These are phyloP conservation scores for Mycena olivaceomarginata DNA, from an alignment of 768 basidiomycete species.

Conservation along the genomic window DNA sequence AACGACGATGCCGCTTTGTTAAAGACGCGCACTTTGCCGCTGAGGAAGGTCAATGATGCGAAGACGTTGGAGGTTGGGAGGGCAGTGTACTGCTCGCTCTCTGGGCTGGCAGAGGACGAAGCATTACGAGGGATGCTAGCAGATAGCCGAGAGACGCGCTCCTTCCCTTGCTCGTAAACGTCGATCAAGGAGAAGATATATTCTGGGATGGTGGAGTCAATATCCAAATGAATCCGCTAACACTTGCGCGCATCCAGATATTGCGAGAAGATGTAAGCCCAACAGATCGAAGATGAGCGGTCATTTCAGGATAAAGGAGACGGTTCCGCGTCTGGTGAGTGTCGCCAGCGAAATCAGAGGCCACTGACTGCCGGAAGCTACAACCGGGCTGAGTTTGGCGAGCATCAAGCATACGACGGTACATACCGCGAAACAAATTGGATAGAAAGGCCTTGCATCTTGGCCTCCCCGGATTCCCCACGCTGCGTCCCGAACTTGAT, in stretches of 20 bases:
- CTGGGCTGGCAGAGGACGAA: not conserved
- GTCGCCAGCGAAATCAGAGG: slow-evolving; percentile 83
- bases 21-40: slow-evolving; percentile 89
- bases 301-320: slow-evolving; percentile 89
- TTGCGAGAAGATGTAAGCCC: slow-evolving; percentile 68
- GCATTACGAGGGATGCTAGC: slow-evolving; percentile 69
- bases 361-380: slow-evolving; percentile 87
- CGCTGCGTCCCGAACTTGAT: slow-evolving; percentile 84
- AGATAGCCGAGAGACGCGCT: slow-evolving; percentile 81
- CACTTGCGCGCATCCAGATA: slow-evolving; percentile 78
- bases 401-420: slow-evolving; percentile 12
- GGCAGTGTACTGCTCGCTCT: slow-evolving; percentile 53
- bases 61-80: slow-evolving; percentile 77
- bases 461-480: slow-evolving; percentile 87
- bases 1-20: slow-evolving; percentile 65
- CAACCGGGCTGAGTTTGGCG: slow-evolving; percentile 36
- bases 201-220: slow-evolving; percentile 88
- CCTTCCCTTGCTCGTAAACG: slow-evolving; percentile 89
- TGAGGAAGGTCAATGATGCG: slow-evolving; percentile 84
- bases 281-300: slow-evolving; percentile 79
- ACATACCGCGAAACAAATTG: slow-evolving; percentile 89
- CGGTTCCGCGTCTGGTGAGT: slow-evolving; percentile 82
- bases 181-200: slow-evolving; percentile 90
- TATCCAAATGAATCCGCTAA: slow-evolving; percentile 91
- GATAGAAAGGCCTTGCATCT: slow-evolving; percentile 84